Percentiles rank a stretch among this genome's conserved stretches.
Conservation (phyloP, 768 basidiomycete species). For the Mrakia gelida region DNA sequence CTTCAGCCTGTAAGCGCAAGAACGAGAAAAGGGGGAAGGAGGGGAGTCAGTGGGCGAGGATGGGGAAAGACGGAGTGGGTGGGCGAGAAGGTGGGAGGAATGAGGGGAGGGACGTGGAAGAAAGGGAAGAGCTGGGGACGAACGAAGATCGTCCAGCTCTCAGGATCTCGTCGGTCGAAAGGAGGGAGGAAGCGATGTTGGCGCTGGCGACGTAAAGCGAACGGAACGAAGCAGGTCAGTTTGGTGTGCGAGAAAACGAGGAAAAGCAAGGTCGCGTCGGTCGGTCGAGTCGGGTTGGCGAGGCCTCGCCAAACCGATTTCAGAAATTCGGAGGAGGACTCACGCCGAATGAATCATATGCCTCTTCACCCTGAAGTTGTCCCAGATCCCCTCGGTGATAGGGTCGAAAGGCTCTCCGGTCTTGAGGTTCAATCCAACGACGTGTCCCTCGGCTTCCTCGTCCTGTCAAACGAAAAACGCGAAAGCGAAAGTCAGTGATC, state of each 20-base stretch:
- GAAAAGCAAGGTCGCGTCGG: too few relatives aligned
- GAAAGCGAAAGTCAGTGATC: neutral
- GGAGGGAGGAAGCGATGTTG: constrained; percentile 82
- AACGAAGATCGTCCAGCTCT: constrained; percentile 46
- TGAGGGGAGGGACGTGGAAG: too few relatives aligned
- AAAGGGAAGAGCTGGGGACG: neutral
- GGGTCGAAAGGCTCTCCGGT: constrained; percentile 97
- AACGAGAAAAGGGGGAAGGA: too few relatives aligned
- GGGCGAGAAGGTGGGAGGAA: neutral
- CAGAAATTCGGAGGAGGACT: too few relatives aligned
- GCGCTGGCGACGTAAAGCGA: constrained; percentile 53
- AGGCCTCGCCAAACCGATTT: too few relatives aligned
- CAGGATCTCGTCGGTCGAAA: constrained; percentile 94
- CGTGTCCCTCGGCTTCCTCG: constrained; percentile 87
- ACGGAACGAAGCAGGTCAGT: constrained; percentile 47
- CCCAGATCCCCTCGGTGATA: constrained; percentile 93
- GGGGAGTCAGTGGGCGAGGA: too few relatives aligned
- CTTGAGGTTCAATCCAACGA: constrained; percentile 84
- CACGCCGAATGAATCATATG: constrained; percentile 98
- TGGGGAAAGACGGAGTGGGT: neutral
- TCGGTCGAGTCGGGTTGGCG: too few relatives aligned
- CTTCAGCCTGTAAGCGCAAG: too few relatives aligned
- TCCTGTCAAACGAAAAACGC: constrained; percentile 53
- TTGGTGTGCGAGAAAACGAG: constrained; percentile 19
- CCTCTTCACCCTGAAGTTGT: constrained; percentile 96